Evolutionary conservation across 805 yeast genomes (phyloP).

Genomic region (Candida caryicola): DNA sequence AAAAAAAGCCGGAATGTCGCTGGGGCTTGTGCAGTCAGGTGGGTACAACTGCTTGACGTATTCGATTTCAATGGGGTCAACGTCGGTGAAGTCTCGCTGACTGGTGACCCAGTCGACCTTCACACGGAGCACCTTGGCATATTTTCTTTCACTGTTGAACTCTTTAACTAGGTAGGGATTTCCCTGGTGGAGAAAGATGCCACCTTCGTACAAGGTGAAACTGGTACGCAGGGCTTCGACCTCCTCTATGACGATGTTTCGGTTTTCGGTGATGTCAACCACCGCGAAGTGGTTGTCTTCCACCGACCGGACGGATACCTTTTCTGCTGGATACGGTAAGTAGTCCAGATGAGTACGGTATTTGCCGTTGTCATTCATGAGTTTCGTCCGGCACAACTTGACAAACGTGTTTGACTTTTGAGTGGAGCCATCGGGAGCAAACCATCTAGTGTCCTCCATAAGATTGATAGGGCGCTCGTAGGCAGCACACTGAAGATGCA

Average conservation of each 20-base stretch:
- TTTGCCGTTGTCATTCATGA: slow-evolving; percentile 32
- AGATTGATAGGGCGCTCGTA: slow-evolving; percentile 69
- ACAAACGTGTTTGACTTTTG: slow-evolving; percentile 17
- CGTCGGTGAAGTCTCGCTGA: slow-evolving; percentile 90
- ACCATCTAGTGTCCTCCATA: slow-evolving; percentile 54
- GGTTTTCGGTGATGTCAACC: slow-evolving; percentile 77
- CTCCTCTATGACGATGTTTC: slow-evolving; percentile 80
- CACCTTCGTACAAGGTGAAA: slow-evolving; percentile 89
- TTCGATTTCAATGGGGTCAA: slow-evolving; percentile 80
- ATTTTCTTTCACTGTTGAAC: slow-evolving; percentile 72
- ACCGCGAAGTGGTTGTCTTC: slow-evolving; percentile 85
- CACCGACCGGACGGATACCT: slow-evolving; percentile 76
- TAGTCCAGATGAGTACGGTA: slow-evolving; percentile 44
- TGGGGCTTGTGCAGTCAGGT: slow-evolving; percentile 31
- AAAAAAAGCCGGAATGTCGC: slow-evolving; percentile 60
- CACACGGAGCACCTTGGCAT: slow-evolving; percentile 82
- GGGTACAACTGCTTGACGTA: slow-evolving; percentile 51
- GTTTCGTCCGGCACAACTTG: slow-evolving; percentile 35
- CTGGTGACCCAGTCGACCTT: slow-evolving; percentile 92
- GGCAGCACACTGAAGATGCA: slow-evolving; percentile 94
- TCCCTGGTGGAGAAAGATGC: slow-evolving; percentile 92
- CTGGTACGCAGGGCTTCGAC: slow-evolving; percentile 86
- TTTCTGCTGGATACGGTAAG: slow-evolving; percentile 77
- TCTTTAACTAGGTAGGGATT: slow-evolving; percentile 82
- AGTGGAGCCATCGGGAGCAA: slow-evolving; percentile 37